Conservation (phyloP, 2,329 filamentous ascomycete species). For the Akanthomyces uredinophilus region DNA sequence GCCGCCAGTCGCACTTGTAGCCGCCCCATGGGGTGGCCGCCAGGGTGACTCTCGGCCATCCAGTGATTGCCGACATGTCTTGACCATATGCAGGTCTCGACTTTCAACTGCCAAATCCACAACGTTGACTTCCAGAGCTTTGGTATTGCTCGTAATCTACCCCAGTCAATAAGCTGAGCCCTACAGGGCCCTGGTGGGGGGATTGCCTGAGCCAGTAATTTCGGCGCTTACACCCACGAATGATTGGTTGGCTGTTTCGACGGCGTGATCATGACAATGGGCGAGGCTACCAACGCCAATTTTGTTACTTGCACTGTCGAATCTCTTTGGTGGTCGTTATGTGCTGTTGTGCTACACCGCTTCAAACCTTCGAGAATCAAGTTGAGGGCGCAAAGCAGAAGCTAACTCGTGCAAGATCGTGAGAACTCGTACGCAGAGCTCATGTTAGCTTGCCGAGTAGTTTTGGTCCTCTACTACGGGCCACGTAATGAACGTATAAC, state of each 20-base stretch:
- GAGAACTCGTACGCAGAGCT: no score
- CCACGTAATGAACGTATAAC: no score
- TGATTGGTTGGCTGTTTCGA: conserved; percentile 5
- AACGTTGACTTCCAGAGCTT: not conserved
- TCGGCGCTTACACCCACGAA: conserved; percentile 7
- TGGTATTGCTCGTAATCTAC: not conserved
- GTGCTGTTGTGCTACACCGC: not conserved
- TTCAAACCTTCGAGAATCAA: no score
- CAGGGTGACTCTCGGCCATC: not conserved
- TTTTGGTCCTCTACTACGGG: no score
- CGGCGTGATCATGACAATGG: not conserved
- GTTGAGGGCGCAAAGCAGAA: no score
- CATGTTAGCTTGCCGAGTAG: no score
- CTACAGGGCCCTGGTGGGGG: conserved; percentile 2
- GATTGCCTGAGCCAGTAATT: conserved; percentile 1
- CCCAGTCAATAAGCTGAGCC: conserved; percentile 7
- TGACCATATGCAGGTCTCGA: not conserved
- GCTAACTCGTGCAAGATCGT: no score
- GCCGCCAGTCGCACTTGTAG: not conserved
- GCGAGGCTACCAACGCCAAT: not conserved
- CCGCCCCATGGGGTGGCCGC: not conserved
- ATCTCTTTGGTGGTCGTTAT: not conserved
- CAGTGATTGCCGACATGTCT: not conserved
- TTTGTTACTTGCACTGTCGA: not conserved
- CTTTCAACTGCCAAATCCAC: not conserved